Conservation (phyloP, 2,329 filamentous ascomycete species). For the Fusarium sp. region DNA sequence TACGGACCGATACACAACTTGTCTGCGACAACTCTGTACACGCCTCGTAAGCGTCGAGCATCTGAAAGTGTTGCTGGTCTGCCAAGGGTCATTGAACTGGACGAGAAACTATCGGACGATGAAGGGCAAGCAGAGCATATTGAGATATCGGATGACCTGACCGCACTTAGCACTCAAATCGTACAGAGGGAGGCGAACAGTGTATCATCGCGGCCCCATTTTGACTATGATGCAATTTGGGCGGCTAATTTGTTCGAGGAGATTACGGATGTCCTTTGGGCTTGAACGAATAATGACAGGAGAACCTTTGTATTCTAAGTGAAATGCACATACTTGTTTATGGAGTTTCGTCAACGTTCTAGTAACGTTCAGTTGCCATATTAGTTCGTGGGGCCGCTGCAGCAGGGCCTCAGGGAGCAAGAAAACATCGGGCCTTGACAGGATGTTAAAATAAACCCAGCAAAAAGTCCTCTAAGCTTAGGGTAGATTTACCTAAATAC, state of each 20-base stretch:
- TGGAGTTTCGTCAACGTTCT: not conserved
- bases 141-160: accelerated
- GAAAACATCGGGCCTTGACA: too few relatives aligned
- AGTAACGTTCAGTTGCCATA: not conserved
- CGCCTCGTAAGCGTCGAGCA: not conserved
- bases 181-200: not conserved
- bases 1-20: not conserved
- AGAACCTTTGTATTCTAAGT: accelerated
- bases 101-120: not conserved
- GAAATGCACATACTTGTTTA: not conserved
- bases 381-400: not conserved
- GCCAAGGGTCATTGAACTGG: not conserved
- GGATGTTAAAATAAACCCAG: too few relatives aligned
- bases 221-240: conserved; percentile 22
- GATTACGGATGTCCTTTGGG: conserved; percentile 12
- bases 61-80: not conserved
- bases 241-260: conserved; percentile 16
- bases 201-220: not conserved
- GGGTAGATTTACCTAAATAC: too few relatives aligned
- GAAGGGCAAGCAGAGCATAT: accelerated
- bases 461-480: too few relatives aligned
- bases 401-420: too few relatives aligned
- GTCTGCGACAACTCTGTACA: not conserved
- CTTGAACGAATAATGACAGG: not conserved
- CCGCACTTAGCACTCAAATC: not conserved